Evolutionary conservation across 164 flowering plant species (phyloP), one percentile per base, ranked within the genome.

Genomic region (Hamamelis virginiana): DNA sequence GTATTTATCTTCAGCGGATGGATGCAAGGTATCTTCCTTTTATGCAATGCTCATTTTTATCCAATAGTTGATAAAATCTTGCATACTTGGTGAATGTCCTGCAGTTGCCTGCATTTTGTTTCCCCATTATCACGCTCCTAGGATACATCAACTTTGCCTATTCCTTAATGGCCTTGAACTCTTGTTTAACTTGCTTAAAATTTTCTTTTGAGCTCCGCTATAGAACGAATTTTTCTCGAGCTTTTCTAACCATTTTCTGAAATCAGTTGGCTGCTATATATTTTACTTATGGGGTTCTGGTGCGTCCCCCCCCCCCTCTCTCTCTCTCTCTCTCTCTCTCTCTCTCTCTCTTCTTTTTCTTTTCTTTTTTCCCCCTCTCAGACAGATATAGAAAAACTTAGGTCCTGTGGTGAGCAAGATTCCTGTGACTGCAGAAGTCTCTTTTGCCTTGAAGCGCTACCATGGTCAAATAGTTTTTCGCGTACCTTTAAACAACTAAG

Each of bases 401-500:
- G 69, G 70, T 57, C 48, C 33, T 95, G 97, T 74, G 58, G 47
- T 15, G 75, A 73, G 38, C 77, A 83, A 71, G 97, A 91, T 75
- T 69, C 76, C 26, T 92, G 98, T 76, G 81, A 81, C 58, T 95
- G 97, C 83, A 82, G 67, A 70, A 73, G 70, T 61, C 59, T 82
- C 41, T 56, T 81, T 44, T 71, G 72, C 58, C 81, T 79, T 33
- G 82, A 83, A 57, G 74, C 68, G 43, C 57, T 89, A 16, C 88
- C 87, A 5, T 90, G 91, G 94, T 81, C 91, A 67, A 84, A 86
- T 75, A 75, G 71, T 28, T 81, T 78, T 75, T 91, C 92, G 41
- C 75, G 65, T 62, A 80, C 87, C 19, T 59, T 78, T 33, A 92
- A 90, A 82, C 89, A 89, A 76, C 74, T 90, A 58, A 77, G 69